Conservation (phyloP, 2,329 filamentous ascomycete genomes). For the Hypoxylon sp. region DNA sequence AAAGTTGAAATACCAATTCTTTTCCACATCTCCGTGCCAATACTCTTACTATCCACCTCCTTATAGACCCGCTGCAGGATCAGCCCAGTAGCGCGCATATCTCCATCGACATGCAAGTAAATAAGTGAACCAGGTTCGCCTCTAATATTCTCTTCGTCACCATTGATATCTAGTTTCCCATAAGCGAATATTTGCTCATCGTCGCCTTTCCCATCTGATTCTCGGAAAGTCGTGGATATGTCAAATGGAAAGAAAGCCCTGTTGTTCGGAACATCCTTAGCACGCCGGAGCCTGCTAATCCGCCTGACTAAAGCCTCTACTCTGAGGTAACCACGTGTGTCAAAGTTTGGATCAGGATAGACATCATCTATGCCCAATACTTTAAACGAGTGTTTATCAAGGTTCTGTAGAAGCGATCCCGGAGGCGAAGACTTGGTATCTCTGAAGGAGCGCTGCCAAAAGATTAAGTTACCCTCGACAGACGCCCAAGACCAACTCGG, state of each 20-base stretch:
- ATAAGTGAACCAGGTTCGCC: neutral
- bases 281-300: neutral
- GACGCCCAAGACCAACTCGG: constrained; percentile 37
- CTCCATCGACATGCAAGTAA: neutral
- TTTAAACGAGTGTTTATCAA: constrained; percentile 17
- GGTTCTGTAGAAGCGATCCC: constrained; percentile 5
- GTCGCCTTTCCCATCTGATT: neutral
- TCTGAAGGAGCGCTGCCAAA: constrained; percentile 20
- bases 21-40: constrained; percentile 8
- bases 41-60: neutral
- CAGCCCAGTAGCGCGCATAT: neutral
- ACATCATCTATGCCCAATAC: constrained; percentile 19
- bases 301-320: constrained; percentile 16
- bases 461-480: constrained; percentile 24
- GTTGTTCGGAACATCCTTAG: neutral
- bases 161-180: neutral
- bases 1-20: constrained; percentile 29
- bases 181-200: neutral
- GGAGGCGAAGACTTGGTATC: constrained; percentile 1
- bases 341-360: constrained; percentile 2
- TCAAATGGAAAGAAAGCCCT: neutral
- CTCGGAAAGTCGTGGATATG: neutral
- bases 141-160: neutral
- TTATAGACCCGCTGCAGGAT: neutral
- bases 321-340: constrained; percentile 19